phyloP scores from a whole-genome alignment of 129 eudicot genomes.

The Glebionis coronaria region DNA sequence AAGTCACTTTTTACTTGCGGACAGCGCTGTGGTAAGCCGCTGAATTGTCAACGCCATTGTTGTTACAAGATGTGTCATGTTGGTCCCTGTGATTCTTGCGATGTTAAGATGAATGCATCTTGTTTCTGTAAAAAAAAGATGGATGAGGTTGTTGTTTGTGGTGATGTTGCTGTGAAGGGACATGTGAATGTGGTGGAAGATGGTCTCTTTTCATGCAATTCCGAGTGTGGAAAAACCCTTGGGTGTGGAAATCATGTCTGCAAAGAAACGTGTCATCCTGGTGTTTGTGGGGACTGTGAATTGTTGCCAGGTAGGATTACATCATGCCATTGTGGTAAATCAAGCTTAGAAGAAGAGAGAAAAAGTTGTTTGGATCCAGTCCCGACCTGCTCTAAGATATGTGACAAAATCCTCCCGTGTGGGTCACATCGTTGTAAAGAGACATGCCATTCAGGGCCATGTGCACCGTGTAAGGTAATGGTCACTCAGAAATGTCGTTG shows the following conservation, averaged over 20 bases:
- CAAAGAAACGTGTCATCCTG: constrained; percentile 75
- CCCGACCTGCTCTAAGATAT: constrained; percentile 65
- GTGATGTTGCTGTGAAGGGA: constrained; percentile 77
- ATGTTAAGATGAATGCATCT: constrained; percentile 56
- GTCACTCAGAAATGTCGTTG: constrained; percentile 83
- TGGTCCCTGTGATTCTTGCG: constrained; percentile 78
- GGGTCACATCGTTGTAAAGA: constrained; percentile 55
- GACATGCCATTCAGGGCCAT: constrained; percentile 65
- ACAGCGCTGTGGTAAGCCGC: constrained; percentile 68
- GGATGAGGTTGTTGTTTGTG: constrained; percentile 63
- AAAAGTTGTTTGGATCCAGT: constrained; percentile 74
- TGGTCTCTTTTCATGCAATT: constrained; percentile 71
- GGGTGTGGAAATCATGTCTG: constrained; percentile 81
- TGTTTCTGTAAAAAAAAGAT: constrained; percentile 79
- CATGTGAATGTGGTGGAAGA: constrained; percentile 42
- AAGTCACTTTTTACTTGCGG: constrained; percentile 78
- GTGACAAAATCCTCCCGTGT: constrained; percentile 72
- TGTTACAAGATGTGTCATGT: constrained; percentile 68
- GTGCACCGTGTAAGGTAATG: constrained; percentile 63
- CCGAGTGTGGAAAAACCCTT: constrained; percentile 56
- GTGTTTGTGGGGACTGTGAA: constrained; percentile 85
- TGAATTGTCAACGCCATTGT: constrained; percentile 75
- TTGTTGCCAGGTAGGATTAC: constrained; percentile 57
- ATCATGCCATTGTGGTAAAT: constrained; percentile 84
- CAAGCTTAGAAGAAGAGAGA: constrained; percentile 48